These are phyloP conservation scores for Boletus semigastroideus DNA, from an alignment of 1,284 basidiomycete species.

Conservation along the genomic window DNA sequence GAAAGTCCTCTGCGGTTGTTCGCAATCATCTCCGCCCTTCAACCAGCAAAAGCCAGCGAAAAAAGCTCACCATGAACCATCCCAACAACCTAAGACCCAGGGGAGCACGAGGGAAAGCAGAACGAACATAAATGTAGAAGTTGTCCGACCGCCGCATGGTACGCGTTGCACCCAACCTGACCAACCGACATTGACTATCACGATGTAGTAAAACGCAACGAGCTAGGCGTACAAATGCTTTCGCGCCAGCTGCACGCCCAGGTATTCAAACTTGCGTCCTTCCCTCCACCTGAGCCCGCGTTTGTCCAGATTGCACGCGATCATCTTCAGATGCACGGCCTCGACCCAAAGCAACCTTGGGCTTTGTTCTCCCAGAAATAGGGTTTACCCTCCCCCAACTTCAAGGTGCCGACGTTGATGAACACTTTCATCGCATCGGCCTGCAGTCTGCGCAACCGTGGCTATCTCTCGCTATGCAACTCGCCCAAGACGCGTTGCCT, in stretches of 20 bases:
- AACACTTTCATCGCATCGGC: constrained; percentile 90
- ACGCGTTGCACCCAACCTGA: not conserved
- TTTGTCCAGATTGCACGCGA: constrained; percentile 76
- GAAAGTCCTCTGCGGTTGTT: constrained; percentile 13
- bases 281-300: constrained; percentile 59
- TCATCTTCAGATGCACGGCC: constrained; percentile 78
- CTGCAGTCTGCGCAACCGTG: constrained; percentile 76
- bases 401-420: constrained; percentile 79
- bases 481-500: constrained; percentile 58
- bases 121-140: not conserved
- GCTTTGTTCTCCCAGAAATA: constrained; percentile 77
- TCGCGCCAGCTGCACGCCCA: constrained; percentile 79
- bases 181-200: not conserved
- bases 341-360: constrained; percentile 80
- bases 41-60: constrained; percentile 13
- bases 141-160: constrained; percentile 7
- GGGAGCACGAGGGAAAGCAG: constrained; percentile 1
- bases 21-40: constrained; percentile 11
- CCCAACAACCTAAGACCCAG: not conserved
- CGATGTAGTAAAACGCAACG: constrained; percentile 67
- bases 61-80: not conserved
- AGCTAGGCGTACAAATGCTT: constrained; percentile 91
- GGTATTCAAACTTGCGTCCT: constrained; percentile 74
- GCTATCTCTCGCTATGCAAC: constrained; percentile 69
- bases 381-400: constrained; percentile 83